phyloP scores from a whole-genome alignment of 2,329 filamentous ascomycete species.

The Dothideomycetes sp. region DNA sequence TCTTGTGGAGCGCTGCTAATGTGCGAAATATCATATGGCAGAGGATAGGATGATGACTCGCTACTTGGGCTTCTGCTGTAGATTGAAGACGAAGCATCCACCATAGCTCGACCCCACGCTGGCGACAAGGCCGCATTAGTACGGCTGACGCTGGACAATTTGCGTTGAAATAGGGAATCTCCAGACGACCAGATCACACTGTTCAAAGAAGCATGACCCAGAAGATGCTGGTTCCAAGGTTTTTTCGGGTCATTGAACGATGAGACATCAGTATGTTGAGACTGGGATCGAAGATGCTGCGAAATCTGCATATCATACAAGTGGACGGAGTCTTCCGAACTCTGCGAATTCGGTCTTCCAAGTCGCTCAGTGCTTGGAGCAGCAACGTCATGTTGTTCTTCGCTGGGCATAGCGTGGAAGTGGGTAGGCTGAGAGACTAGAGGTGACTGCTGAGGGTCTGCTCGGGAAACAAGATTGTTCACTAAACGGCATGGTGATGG shows the following conservation, averaged over 20 bases:
- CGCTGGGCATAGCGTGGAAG: too few relatives aligned
- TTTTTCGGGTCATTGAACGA: background rate
- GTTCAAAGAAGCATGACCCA: slow-evolving; percentile 11
- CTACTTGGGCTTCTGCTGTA: slow-evolving; percentile 23
- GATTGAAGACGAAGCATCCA: slow-evolving; percentile 23
- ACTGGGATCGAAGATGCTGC: slow-evolving; percentile 32
- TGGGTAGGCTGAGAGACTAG: too few relatives aligned
- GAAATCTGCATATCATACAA: slow-evolving; percentile 34
- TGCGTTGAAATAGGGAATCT: slow-evolving; percentile 8
- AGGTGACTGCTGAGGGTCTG: too few relatives aligned
- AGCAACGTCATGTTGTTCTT: too few relatives aligned
- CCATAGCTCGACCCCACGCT: slow-evolving; percentile 26
- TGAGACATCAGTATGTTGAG: slow-evolving; percentile 22
- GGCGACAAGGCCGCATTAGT: slow-evolving; percentile 23
- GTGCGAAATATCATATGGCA: slow-evolving; percentile 1
- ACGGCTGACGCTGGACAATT: slow-evolving; percentile 19
- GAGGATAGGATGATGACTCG: background rate
- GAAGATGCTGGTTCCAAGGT: background rate
- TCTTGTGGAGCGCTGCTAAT: background rate
- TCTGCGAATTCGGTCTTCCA: background rate
- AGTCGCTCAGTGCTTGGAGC: too few relatives aligned
- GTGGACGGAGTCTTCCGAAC: slow-evolving; percentile 19
- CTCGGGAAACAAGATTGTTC: too few relatives aligned
- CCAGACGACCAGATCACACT: slow-evolving; percentile 12
- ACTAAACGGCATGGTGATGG: background rate